phyloP scores from a whole-genome alignment of 176 grass and related monocot species.

The Phoenix roebelenii region DNA sequence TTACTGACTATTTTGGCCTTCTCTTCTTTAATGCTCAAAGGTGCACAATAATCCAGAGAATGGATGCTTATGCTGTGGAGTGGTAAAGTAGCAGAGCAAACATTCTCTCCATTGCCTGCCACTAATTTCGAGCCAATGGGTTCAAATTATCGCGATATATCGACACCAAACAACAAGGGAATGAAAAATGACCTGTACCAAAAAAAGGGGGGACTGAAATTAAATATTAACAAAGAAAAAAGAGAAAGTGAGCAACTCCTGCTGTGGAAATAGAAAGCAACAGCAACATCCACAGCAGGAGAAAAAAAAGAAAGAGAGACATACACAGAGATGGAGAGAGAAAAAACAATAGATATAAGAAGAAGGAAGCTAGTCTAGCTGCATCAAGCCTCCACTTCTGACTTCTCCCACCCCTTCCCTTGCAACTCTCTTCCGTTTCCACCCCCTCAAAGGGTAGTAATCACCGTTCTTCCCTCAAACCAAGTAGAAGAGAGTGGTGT shows the following conservation, averaged over 20 bases:
- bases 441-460: background rate
- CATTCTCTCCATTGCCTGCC: no score
- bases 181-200: background rate
- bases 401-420: background rate
- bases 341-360: background rate
- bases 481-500: no score
- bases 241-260: conserved; percentile 1
- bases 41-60: no score
- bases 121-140: background rate
- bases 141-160: background rate
- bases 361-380: background rate
- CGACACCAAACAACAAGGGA: background rate
- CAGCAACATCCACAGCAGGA: background rate
- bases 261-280: conserved; percentile 3
- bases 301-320: background rate
- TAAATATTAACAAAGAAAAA: background rate
- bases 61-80: no score
- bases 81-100: no score
- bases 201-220: background rate
- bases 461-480: background rate
- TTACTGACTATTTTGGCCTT: no score
- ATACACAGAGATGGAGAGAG: background rate
- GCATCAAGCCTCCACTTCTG: background rate
- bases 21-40: no score
- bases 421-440: background rate